phyloP scores from a whole-genome alignment of 2,329 filamentous ascomycete genomes.

The Fusarium drepaniforme region DNA sequence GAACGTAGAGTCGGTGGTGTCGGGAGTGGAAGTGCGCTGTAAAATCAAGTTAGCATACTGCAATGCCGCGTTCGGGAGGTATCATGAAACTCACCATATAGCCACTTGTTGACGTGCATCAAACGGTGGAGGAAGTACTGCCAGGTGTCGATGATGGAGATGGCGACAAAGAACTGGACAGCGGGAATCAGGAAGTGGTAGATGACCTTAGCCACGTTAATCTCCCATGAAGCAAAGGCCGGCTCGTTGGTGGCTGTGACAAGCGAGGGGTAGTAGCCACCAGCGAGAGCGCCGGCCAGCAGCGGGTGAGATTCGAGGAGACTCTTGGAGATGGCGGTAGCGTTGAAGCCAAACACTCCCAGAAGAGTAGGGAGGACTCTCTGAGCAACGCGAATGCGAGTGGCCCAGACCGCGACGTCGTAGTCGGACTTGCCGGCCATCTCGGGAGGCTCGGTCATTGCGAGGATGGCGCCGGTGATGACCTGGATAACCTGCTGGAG shows the following conservation, averaged over 20 bases:
- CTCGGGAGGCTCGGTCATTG: conserved; percentile 79
- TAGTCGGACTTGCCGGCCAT: conserved; percentile 84
- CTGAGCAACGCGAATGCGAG: conserved; percentile 82
- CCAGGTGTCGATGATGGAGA: conserved; percentile 91
- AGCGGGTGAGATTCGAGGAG: conserved; percentile 78
- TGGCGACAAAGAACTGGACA: conserved; percentile 81
- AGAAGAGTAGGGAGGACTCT: conserved; percentile 80
- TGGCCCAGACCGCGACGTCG: conserved; percentile 91
- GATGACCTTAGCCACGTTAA: conserved; percentile 78
- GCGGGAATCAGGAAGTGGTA: conserved; percentile 84
- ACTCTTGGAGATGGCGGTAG: conserved; percentile 79
- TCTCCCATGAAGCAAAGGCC: conserved; percentile 87
- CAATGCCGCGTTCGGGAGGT: not conserved
- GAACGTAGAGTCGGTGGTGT: conserved; percentile 96
- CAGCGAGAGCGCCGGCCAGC: conserved; percentile 80
- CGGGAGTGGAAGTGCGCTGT: conserved; percentile 90
- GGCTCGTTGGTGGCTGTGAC: conserved; percentile 73
- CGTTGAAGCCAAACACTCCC: conserved; percentile 80
- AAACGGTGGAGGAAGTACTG: conserved; percentile 96
- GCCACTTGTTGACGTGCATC: conserved; percentile 98
- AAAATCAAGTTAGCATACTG: conserved; percentile 18
- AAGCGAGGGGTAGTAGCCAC: conserved; percentile 83
- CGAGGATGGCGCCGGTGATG: conserved; percentile 74
- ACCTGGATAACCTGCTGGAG: conserved; percentile 94
- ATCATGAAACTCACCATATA: conserved; percentile 79